These are phyloP conservation scores for Kodamaea lidongshanica DNA, from an alignment of 805 yeast species.

Conservation along the genomic window DNA sequence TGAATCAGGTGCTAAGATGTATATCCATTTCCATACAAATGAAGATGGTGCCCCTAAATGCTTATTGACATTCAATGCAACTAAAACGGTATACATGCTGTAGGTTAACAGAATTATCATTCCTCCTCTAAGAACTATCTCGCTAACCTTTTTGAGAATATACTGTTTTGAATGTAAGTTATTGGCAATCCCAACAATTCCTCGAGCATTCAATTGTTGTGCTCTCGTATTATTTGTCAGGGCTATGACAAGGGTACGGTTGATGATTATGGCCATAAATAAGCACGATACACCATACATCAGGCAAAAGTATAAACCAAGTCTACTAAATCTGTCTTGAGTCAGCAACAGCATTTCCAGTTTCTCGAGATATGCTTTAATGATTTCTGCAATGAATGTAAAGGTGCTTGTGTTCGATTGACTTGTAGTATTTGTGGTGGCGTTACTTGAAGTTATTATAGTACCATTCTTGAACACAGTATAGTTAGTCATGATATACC, in stretches of 20 bases:
- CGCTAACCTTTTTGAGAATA: constrained; percentile 16
- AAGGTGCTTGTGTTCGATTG: no score
- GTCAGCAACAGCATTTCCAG: constrained; percentile 6
- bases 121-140: constrained; percentile 22
- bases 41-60: constrained; percentile 10
- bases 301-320: constrained; percentile 30
- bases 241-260: constrained; percentile 34
- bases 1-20: constrained; percentile 11
- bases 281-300: constrained; percentile 34
- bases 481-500: no score
- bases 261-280: constrained; percentile 32
- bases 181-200: constrained; percentile 1
- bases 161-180: not conserved
- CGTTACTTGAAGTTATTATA: no score
- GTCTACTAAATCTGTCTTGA: constrained; percentile 15
- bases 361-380: constrained; percentile 11
- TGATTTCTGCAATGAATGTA: constrained; percentile 5
- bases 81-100: constrained; percentile 24
- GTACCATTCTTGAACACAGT: no score
- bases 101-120: constrained; percentile 21
- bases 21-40: constrained; percentile 2
- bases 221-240: constrained; percentile 24
- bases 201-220: constrained; percentile 11
- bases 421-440: no score
- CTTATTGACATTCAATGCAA: constrained; percentile 24